Evolutionary conservation across 805 yeast genomes (phyloP).

Genomic region (Jamesozyma hellenica): DNA sequence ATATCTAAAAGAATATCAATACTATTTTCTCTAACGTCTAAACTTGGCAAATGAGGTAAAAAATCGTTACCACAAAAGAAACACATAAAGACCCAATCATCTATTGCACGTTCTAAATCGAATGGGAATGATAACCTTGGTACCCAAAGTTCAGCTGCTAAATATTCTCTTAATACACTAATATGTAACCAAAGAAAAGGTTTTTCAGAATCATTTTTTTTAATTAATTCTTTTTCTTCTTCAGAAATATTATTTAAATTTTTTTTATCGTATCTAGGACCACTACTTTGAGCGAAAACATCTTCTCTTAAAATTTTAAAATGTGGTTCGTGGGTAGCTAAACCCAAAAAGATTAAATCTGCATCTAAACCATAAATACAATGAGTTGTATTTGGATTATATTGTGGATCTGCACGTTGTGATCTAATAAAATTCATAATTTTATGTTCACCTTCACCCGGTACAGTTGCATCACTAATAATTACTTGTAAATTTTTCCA

Average conservation of each 20-base stretch:
- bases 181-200: constrained; percentile 94
- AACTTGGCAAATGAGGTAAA: constrained; percentile 88
- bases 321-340: constrained; percentile 97
- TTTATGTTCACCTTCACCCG: constrained; percentile 99
- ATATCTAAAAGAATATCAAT: constrained; percentile 69
- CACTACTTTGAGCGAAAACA: constrained; percentile 70
- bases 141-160: constrained; percentile 68
- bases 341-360: constrained; percentile 87
- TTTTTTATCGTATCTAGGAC: constrained; percentile 4
- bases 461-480: constrained; percentile 91
- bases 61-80: constrained; percentile 98
- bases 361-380: constrained; percentile 97
- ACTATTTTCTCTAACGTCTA: constrained; percentile 91
- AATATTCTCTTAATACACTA: constrained; percentile 76
- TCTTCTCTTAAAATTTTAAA: constrained; percentile 91
- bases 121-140: constrained; percentile 63
- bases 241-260: constrained; percentile 41
- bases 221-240: constrained; percentile 37
- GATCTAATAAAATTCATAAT: constrained; percentile 91
- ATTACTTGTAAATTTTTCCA: constrained; percentile 87
- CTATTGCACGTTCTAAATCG: constrained; percentile 91
- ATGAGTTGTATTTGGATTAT: constrained; percentile 89
- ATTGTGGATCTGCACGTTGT: constrained; percentile 77
- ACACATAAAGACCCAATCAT: constrained; percentile 98
- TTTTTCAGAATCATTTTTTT: constrained; percentile 38